phyloP scores from a whole-genome alignment of 78 protist genomes.

The Planoprotostelium fungivorum region DNA sequence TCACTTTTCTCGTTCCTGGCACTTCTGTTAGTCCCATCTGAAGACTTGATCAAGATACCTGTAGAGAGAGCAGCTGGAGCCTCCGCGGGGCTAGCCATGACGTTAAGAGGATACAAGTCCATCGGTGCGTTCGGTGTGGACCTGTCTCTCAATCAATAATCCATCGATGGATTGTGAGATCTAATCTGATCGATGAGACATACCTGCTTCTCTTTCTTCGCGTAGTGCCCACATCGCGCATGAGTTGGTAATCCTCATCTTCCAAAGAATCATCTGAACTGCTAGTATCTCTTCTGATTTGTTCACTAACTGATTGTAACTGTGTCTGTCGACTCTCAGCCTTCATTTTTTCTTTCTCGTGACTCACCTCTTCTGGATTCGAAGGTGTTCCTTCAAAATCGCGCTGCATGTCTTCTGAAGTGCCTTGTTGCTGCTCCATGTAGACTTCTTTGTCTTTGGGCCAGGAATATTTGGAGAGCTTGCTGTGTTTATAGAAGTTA shows the following conservation, averaged over 20 bases:
- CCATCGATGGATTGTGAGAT: not conserved
- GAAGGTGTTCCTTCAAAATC: too few relatives aligned
- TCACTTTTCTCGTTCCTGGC: not conserved
- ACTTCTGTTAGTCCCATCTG: not conserved
- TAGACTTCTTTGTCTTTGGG: not conserved
- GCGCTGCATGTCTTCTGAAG: too few relatives aligned
- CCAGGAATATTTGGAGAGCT: not conserved
- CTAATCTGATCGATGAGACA: not conserved
- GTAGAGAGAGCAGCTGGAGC: not conserved
- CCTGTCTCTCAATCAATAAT: not conserved
- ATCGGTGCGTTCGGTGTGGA: not conserved
- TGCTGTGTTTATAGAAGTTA: not conserved
- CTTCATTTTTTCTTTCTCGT: not conserved
- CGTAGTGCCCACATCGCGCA: not conserved
- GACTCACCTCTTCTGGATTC: too few relatives aligned
- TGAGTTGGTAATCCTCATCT: not conserved
- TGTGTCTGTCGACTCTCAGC: not conserved
- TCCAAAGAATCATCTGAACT: not conserved
- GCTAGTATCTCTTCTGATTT: not conserved
- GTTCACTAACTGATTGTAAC: too few relatives aligned
- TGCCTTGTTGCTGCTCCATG: not conserved
- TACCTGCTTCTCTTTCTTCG: not conserved
- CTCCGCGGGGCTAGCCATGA: not conserved
- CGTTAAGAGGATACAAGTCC: not conserved
- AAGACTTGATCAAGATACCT: not conserved